phyloP scores from a whole-genome alignment of 441 rosid genomes.

The Pelargonium cotyledonis region DNA sequence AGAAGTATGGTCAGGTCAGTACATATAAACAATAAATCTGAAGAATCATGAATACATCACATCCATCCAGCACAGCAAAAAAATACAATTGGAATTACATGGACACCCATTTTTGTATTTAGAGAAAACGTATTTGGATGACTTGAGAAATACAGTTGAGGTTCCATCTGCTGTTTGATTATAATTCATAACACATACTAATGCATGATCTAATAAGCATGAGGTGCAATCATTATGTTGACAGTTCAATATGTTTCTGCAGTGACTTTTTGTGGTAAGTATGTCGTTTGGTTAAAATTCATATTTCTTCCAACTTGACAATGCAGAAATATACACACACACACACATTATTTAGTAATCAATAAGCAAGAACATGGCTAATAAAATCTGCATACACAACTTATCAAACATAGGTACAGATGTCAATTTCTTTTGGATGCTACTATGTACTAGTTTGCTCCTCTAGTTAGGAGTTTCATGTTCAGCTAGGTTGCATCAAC shows the following conservation, averaged over 20 bases:
- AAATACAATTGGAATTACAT: background rate
- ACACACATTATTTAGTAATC: background rate
- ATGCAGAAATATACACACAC: background rate
- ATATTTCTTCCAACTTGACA: background rate
- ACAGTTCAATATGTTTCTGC: background rate
- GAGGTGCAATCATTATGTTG: background rate
- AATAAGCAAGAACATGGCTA: background rate
- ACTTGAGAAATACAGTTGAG: conserved; percentile 3
- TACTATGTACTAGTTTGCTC: background rate
- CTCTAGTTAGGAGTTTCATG: background rate
- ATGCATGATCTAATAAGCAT: background rate
- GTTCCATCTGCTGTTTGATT: background rate
- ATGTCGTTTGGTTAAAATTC: background rate
- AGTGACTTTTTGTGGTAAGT: background rate
- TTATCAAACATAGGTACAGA: background rate
- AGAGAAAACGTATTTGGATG: background rate
- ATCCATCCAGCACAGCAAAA: background rate
- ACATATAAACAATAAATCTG: background rate
- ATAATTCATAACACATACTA: background rate
- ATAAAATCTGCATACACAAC: background rate
- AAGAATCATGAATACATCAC: background rate
- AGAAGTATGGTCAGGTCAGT: background rate
- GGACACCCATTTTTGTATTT: background rate
- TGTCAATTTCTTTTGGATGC: background rate
- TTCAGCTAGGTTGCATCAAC: background rate